A percentile compares a stretch with the other conserved stretches of the same genome.
Conservation (phyloP, 805 yeast species). For the Metahyphopichia silvanorum region DNA sequence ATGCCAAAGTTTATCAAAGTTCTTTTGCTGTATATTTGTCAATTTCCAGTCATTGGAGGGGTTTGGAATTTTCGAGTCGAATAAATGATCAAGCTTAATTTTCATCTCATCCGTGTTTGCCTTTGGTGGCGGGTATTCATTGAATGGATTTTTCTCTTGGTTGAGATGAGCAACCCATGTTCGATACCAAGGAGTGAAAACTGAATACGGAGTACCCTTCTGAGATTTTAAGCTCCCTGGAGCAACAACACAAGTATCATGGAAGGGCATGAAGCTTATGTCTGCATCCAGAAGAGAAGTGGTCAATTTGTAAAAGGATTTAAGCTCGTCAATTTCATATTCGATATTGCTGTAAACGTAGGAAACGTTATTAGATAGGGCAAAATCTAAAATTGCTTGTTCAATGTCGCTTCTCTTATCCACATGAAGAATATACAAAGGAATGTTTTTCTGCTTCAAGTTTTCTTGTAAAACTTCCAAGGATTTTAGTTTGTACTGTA, state of each 20-base stretch:
- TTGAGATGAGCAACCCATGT: slow-evolving; percentile 33
- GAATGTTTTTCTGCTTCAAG: slow-evolving; percentile 32
- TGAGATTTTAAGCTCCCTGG: slow-evolving; percentile 35
- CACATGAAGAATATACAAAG: slow-evolving; percentile 36
- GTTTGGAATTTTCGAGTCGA: slow-evolving; percentile 2
- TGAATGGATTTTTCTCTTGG: slow-evolving; percentile 6
- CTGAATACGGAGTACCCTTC: slow-evolving; percentile 37
- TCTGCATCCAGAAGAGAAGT: slow-evolving; percentile 9
- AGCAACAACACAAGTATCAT: slow-evolving; percentile 40
- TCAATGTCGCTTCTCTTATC: slow-evolving; percentile 28
- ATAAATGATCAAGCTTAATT: neutral
- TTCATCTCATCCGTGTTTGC: neutral
- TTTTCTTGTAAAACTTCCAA: slow-evolving; percentile 25
- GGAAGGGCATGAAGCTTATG: slow-evolving; percentile 23
- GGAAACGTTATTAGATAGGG: slow-evolving; percentile 17
- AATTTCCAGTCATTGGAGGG: slow-evolving; percentile 5
- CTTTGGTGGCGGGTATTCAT: slow-evolving; percentile 2
- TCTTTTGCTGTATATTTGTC: slow-evolving; percentile 10
- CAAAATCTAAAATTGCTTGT: slow-evolving; percentile 17
- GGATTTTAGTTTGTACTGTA: slow-evolving; percentile 34
- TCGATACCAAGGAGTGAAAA: slow-evolving; percentile 44
- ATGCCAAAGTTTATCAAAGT: slow-evolving; percentile 21
- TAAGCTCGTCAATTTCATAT: slow-evolving; percentile 45
- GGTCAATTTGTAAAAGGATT: slow-evolving; percentile 20
- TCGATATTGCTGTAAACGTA: slow-evolving; percentile 35